A percentile compares a stretch with the other conserved stretches of the same genome.
Evolutionary conservation across 768 basidiomycete genomes (phyloP).

Genomic region (Suillus fuscotomentosus): DNA sequence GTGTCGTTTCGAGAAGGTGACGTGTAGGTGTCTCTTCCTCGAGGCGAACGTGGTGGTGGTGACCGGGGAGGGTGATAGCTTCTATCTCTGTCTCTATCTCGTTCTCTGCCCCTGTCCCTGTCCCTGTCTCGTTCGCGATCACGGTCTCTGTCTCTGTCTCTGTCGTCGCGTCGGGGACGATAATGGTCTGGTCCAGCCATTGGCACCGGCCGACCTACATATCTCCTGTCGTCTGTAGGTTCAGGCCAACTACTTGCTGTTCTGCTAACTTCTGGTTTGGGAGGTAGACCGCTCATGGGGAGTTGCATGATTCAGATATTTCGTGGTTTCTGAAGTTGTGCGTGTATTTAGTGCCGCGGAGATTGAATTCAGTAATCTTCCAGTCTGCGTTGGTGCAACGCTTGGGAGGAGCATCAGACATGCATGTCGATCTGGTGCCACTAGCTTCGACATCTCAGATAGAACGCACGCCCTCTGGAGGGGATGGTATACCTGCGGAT

Average conservation of each 20-base stretch:
- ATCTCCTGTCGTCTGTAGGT: conserved; percentile 21
- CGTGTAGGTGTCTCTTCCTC: neutral
- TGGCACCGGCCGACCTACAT: conserved; percentile 13
- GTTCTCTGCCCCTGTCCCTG: conserved; percentile 20
- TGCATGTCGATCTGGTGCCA: conserved; percentile 65
- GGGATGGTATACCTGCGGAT: conserved; percentile 78
- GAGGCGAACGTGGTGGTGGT: neutral
- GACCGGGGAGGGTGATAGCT: conserved; percentile 14
- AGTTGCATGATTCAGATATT: neutral
- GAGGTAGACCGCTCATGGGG: conserved; percentile 27
- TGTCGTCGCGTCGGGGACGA: conserved; percentile 22
- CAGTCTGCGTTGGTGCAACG: neutral
- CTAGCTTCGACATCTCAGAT: conserved; percentile 82
- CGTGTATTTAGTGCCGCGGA: conserved; percentile 1
- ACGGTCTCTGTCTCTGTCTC: conserved; percentile 14
- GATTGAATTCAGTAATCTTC: conserved; percentile 1
- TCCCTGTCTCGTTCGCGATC: conserved; percentile 16
- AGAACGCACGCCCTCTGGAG: conserved; percentile 71
- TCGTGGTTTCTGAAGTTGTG: neutral
- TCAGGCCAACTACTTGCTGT: conserved; percentile 18
- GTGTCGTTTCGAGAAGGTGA: neutral
- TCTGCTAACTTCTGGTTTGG: conserved; percentile 30
- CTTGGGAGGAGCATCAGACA: conserved; percentile 12
- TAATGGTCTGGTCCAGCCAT: conserved; percentile 25
- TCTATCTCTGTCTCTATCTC: conserved; percentile 12